These are phyloP conservation scores for Dioscorea alata DNA, from an alignment of 106 monocot genomes.

Conservation along the genomic window DNA sequence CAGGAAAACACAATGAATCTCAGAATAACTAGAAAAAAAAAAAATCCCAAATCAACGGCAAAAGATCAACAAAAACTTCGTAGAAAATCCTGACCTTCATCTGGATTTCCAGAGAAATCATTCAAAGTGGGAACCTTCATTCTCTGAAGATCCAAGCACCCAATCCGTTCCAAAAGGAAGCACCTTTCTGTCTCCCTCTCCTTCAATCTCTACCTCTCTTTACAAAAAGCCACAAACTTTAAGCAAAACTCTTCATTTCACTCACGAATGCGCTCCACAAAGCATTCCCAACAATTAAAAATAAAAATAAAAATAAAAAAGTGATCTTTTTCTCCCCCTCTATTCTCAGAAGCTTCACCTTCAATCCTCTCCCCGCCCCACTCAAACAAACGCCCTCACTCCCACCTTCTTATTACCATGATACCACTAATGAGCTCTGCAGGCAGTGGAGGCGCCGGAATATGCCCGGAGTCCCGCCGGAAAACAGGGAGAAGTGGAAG, in stretches of 20 bases:
- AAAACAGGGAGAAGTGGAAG: too few relatives aligned
- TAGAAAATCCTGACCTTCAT: not conserved
- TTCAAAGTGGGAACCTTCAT: conserved; percentile 7
- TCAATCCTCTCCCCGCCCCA: not conserved
- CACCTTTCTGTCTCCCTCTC: not conserved
- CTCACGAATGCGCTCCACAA: too few relatives aligned
- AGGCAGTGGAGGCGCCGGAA: too few relatives aligned
- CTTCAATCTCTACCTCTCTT: not conserved
- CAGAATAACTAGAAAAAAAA: not conserved
- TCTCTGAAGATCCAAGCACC: not conserved
- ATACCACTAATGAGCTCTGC: too few relatives aligned
- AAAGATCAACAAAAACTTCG: not conserved
- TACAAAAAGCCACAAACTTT: not conserved
- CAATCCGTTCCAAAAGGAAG: not conserved
- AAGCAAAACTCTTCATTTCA: too few relatives aligned
- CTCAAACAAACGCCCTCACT: too few relatives aligned
- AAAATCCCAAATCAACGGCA: not conserved
- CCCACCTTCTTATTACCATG: too few relatives aligned
- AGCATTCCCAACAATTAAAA: too few relatives aligned
- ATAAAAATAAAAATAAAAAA: too few relatives aligned
- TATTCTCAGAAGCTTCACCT: not conserved
- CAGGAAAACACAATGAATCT: not conserved
- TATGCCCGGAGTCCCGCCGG: too few relatives aligned
- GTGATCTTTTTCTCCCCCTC: conserved; percentile 1
- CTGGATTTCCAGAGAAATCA: not conserved